Evolutionary conservation across 2,329 filamentous ascomycete species (phyloP).

Genomic region (Pyrenophora teres): DNA sequence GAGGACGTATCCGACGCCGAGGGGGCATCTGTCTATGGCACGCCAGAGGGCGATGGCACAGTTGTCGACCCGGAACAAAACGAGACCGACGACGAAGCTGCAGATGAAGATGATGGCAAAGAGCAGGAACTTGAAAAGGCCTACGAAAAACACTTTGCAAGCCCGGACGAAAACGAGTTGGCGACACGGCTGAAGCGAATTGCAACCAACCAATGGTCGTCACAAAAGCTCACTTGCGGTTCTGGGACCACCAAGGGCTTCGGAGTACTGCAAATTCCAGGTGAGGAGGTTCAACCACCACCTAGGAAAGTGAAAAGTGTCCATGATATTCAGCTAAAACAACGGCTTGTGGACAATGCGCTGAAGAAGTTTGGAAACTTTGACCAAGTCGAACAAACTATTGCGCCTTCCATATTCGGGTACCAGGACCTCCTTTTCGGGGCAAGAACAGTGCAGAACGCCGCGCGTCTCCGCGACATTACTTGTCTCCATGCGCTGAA

Average conservation of each 20-base stretch:
- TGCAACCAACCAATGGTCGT: conserved; percentile 55
- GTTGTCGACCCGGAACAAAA: conserved; percentile 11
- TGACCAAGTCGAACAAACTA: conserved; percentile 63
- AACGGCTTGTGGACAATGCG: conserved; percentile 37
- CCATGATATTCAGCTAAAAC: conserved; percentile 41
- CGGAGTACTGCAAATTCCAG: conserved; percentile 36
- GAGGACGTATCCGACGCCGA: conserved; percentile 15
- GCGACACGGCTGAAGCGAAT: conserved; percentile 56
- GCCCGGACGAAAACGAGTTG: conserved; percentile 66
- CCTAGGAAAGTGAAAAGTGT: conserved; percentile 29
- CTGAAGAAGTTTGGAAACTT: conserved; percentile 55
- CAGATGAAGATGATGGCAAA: conserved; percentile 43
- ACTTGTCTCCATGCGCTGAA: conserved; percentile 85
- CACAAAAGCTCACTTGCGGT: conserved; percentile 41
- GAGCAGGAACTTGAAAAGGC: conserved; percentile 59
- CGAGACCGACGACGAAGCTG: conserved; percentile 22
- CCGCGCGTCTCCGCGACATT: conserved; percentile 70
- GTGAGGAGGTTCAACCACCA: conserved; percentile 20
- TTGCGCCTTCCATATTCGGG: conserved; percentile 76
- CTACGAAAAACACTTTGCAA: conserved; percentile 80
- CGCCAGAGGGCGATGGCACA: neutral
- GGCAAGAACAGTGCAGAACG: conserved; percentile 70
- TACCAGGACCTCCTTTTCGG: conserved; percentile 83
- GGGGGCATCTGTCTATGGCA: neutral
- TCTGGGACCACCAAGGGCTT: conserved; percentile 25